Percentiles rank a stretch among this genome's conserved stretches.
These are phyloP conservation scores for Firmiana major DNA, from an alignment of 345 rosid species.

Conservation along the genomic window DNA sequence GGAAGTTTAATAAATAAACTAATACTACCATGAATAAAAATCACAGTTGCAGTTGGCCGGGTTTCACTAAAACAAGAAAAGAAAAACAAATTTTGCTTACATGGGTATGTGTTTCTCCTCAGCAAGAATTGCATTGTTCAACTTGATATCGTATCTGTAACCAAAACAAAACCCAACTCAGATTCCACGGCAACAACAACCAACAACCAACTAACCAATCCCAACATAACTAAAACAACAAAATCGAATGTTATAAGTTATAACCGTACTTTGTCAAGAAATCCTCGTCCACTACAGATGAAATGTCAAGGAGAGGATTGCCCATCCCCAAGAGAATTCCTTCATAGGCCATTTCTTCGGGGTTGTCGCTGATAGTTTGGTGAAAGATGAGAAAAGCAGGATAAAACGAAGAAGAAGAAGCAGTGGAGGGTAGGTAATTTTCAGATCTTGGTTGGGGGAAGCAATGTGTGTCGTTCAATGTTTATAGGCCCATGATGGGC, in stretches of 20 bases:
- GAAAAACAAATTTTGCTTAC: conserved; percentile 36
- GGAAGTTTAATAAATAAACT: not conserved
- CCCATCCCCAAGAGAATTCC: conserved; percentile 88
- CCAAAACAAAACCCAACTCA: not conserved
- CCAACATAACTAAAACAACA: not conserved
- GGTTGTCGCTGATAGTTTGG: not conserved
- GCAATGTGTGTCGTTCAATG: not conserved
- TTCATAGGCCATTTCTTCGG: conserved; percentile 46
- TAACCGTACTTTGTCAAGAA: conserved; percentile 64
- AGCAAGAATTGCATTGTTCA: conserved; percentile 93
- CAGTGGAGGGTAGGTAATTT: not conserved
- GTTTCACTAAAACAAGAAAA: not conserved
- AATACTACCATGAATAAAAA: not conserved
- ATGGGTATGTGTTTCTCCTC: conserved; percentile 93
- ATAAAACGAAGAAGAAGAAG: not conserved
- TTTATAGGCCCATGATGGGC: not conserved
- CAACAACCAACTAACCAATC: not conserved
- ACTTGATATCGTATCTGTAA: conserved; percentile 73
- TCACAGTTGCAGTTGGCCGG: not conserved
- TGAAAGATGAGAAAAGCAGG: not conserved
- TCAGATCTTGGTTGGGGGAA: not conserved
- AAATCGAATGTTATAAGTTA: conserved; percentile 9
- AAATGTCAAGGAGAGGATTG: conserved; percentile 97
- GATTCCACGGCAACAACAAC: not conserved
- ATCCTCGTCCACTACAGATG: conserved; percentile 80